Evolutionary conservation across 1,284 basidiomycete genomes (phyloP).

Genomic region (Ganoderma lucidum): DNA sequence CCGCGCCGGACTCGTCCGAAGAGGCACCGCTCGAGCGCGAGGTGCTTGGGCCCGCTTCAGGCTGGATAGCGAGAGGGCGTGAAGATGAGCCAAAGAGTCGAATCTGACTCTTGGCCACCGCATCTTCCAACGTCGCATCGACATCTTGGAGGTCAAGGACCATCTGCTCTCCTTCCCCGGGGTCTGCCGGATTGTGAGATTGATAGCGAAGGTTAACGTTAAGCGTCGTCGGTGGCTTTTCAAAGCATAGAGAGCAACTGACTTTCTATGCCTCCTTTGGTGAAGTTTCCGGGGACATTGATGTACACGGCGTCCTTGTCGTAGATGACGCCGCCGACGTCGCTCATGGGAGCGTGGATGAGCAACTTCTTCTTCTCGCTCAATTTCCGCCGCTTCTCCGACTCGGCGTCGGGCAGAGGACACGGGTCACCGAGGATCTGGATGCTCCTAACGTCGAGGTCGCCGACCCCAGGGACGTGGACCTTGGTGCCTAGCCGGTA

Average conservation of each 20-base stretch:
- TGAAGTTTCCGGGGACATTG: constrained; percentile 95
- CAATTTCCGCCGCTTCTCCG: constrained; percentile 92
- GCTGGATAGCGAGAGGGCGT: constrained; percentile 45
- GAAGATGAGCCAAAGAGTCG: constrained; percentile 86
- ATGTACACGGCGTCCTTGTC: constrained; percentile 99
- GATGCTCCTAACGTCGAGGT: constrained; percentile 80
- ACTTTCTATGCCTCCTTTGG: constrained; percentile 72
- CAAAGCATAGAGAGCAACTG: constrained; percentile 31
- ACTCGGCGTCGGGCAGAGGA: constrained; percentile 91
- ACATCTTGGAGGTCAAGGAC: constrained; percentile 96
- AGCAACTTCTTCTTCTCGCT: constrained; percentile 95
- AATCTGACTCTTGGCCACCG: constrained; percentile 84
- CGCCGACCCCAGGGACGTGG: constrained; percentile 96
- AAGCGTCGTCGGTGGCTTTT: constrained; percentile 5
- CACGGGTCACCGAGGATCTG: constrained; percentile 91
- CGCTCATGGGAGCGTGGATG: constrained; percentile 98
- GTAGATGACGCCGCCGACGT: constrained; percentile 96
- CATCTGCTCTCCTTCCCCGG: constrained; percentile 97
- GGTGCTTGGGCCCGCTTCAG: constrained; percentile 46
- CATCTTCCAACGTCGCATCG: constrained; percentile 83
- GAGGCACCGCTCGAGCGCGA: constrained; percentile 31
- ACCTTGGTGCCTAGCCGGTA: constrained; percentile 85
- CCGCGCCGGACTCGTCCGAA: constrained; percentile 38
- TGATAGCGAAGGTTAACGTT: background rate
- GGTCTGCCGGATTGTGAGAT: constrained; percentile 21